A percentile compares a stretch with the other conserved stretches of the same genome.
Evolutionary conservation across 768 basidiomycete species (phyloP).

Genomic region (Lentinula aciculospora): DNA sequence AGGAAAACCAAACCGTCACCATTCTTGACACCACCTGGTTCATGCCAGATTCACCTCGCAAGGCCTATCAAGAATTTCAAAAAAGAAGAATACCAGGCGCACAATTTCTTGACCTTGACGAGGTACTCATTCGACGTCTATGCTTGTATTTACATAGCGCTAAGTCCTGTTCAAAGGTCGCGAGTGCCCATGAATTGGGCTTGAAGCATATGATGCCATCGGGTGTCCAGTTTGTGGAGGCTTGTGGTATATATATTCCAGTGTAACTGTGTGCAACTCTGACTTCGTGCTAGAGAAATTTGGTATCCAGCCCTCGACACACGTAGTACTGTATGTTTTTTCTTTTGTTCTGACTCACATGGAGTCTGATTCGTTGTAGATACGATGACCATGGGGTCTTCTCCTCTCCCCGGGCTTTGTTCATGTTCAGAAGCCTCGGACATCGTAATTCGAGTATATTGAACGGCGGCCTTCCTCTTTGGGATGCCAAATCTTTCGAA

Average conservation of each 20-base stretch:
- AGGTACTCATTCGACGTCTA: constrained; percentile 21
- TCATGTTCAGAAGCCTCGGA: constrained; percentile 91
- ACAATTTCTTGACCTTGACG: constrained; percentile 75
- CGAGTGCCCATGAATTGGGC: constrained; percentile 68
- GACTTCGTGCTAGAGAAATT: constrained; percentile 39
- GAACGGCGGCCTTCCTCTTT: constrained; percentile 88
- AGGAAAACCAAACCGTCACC: constrained; percentile 29
- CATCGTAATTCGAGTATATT: constrained; percentile 83
- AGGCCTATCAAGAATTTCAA: constrained; percentile 62
- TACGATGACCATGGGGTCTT: constrained; percentile 92
- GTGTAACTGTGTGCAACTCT: neutral
- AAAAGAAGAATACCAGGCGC: constrained; percentile 65
- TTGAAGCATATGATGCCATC: constrained; percentile 94
- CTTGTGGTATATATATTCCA: constrained; percentile 58
- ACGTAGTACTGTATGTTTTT: constrained; percentile 71
- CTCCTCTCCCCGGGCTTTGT: constrained; percentile 87
- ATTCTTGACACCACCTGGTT: constrained; percentile 85
- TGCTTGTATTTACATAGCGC: neutral
- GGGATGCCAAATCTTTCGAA: constrained; percentile 63
- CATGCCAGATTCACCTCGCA: constrained; percentile 84
- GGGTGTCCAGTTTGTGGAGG: constrained; percentile 61
- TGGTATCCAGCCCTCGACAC: constrained; percentile 67
- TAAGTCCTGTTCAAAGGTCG: constrained; percentile 23
- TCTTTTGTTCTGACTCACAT: neutral
- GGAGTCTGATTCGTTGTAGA: constrained; percentile 28